Evolutionary conservation across 2,329 filamentous ascomycete genomes (phyloP).

Genomic region (Verticillium zaregamsianum): DNA sequence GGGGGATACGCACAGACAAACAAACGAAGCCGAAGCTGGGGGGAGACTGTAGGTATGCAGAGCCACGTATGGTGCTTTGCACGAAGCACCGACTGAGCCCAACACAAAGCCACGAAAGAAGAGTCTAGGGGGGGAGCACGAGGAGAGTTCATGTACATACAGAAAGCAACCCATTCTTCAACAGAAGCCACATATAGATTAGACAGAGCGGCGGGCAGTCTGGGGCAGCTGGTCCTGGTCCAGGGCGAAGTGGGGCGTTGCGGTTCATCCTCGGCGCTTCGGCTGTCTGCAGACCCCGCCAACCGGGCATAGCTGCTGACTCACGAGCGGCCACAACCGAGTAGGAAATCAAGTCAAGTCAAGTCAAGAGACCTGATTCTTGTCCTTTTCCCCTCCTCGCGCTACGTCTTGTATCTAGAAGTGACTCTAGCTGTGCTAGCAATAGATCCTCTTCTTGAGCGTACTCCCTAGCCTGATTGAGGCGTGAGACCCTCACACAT

Average conservation of each 20-base stretch:
- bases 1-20: conserved; percentile 7
- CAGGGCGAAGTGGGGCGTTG: neutral
- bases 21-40: too few relatives aligned
- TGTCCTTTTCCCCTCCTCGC: too few relatives aligned
- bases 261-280: neutral
- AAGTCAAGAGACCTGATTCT: too few relatives aligned
- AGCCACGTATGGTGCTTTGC: neutral
- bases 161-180: neutral
- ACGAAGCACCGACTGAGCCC: neutral
- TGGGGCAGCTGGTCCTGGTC: neutral
- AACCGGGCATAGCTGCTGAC: neutral
- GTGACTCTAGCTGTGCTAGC: too few relatives aligned
- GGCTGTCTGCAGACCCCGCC: neutral
- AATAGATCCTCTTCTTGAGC: too few relatives aligned
- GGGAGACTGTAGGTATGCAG: too few relatives aligned
- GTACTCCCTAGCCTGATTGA: too few relatives aligned
- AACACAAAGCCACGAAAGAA: neutral
- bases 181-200: neutral
- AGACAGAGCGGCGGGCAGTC: neutral
- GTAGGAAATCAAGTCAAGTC: neutral
- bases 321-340: neutral
- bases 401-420: too few relatives aligned
- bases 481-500: too few relatives aligned
- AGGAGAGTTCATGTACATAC: neutral
- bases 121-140: neutral